Percentiles rank a stretch among this genome's conserved stretches.
These are phyloP conservation scores for Cordyceps fumosorosea DNA, from an alignment of 2,329 filamentous ascomycete species.

Conservation along the genomic window DNA sequence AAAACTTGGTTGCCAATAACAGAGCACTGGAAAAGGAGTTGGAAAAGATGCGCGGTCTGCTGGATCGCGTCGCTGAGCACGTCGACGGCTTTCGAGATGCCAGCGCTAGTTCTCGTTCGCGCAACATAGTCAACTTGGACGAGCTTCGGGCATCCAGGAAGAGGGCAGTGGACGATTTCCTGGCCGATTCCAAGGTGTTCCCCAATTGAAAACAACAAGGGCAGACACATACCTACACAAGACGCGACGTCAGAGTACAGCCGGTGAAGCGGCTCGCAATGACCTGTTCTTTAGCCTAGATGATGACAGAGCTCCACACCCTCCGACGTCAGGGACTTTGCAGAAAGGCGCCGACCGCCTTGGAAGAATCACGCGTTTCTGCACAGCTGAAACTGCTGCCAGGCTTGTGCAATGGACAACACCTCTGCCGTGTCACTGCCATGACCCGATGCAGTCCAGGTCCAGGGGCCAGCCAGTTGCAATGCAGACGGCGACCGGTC, in stretches of 20 bases:
- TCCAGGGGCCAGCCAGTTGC: neutral
- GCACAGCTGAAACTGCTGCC: slow-evolving; percentile 8
- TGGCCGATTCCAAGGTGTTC: slow-evolving; percentile 24
- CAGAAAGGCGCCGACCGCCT: neutral
- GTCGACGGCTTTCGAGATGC: slow-evolving; percentile 31
- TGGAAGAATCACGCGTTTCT: neutral
- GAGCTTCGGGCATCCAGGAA: slow-evolving; percentile 34
- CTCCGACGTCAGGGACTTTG: neutral
- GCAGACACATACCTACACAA: neutral
- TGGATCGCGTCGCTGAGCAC: slow-evolving; percentile 51
- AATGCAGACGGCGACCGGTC: neutral
- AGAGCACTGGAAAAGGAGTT: slow-evolving; percentile 61
- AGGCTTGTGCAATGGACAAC: neutral
- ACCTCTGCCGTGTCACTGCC: neutral
- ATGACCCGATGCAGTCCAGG: neutral
- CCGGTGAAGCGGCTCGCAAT: neutral
- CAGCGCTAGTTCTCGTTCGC: slow-evolving; percentile 18
- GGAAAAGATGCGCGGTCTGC: slow-evolving; percentile 57
- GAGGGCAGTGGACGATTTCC: slow-evolving; percentile 35
- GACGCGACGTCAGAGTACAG: neutral
- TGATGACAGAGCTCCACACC: neutral
- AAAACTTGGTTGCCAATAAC: slow-evolving; percentile 59
- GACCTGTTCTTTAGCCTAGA: neutral
- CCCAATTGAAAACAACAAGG: neutral
- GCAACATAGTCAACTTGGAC: slow-evolving; percentile 21